Evolutionary conservation across 345 rosid genomes (phyloP), one percentile per base, ranked within the genome.

Genomic region (Hypericum perforatum): DNA sequence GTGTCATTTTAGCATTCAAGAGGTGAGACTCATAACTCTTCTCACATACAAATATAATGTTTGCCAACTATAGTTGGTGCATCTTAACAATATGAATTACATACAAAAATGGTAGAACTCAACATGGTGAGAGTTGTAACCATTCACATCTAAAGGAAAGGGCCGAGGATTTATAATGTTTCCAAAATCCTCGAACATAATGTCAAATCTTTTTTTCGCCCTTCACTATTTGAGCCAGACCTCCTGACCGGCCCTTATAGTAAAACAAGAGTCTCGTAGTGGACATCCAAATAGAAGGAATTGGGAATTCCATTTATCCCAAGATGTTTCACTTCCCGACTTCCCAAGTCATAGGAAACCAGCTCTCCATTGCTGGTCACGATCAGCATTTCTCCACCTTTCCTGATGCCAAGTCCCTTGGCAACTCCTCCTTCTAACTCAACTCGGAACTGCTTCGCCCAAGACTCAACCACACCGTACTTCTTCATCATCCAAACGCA

Each of bases 401-500:
- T 63, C 44, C 63, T 40, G 41, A 69, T 43, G 39, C 72, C 64
- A 39, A 71, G 16, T 36, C 54, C 51, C 56, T 50, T 62, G 12
- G 60, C 62, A 0, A 71, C 38, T 8, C 69, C 70, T 0, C 60
- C 61, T 1, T 14, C 39, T 0, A 71, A 37, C 54, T 62, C 59
- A 55, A 65, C 40, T 5, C 43, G 54, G 45, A 58, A 50, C 43
- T 42, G 48, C 48, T 60, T 71, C 13, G 45, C 40, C 76, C 74
- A 71, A 14, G 71, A 71, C 16, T 59, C 56, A 1, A 41, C 39
- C 0, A 9, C 41, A 0, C 72, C 60, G 0, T 71, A 63, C 55
- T 62, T 64, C 32, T 49, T 54, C 74, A 75, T 58, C 38, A 65
- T 62, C 80, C 80, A 75, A 44, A 75, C 53, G 56, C 44, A 41